Conservation (phyloP, 2,329 filamentous ascomycete genomes). For the Monosporascus cannonballus region DNA sequence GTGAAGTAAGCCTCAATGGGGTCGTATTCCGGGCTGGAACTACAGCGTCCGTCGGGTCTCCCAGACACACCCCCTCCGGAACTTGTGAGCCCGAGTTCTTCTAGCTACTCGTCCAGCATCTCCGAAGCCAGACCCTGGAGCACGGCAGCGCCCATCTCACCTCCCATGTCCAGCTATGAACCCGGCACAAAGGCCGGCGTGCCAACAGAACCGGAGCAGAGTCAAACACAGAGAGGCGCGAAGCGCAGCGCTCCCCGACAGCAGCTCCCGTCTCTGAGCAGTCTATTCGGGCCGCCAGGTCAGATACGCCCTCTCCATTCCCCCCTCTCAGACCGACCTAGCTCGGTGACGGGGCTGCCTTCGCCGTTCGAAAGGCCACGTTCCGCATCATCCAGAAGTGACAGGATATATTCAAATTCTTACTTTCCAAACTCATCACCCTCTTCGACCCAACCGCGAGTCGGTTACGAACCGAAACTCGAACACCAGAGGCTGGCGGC, state of each 20-base stretch:
- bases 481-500: constrained; percentile 35
- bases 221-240: constrained; percentile 29
- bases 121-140: constrained; percentile 42
- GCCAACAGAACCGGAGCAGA: constrained; percentile 33
- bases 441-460: constrained; percentile 38
- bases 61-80: constrained; percentile 49
- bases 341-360: constrained; percentile 31
- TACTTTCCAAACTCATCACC: constrained; percentile 39
- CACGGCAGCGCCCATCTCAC: constrained; percentile 38
- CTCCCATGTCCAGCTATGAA: constrained; percentile 55
- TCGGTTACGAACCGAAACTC: constrained; percentile 39
- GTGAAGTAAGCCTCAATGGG: constrained; percentile 41
- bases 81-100: constrained; percentile 45
- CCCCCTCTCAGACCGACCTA: constrained; percentile 40
- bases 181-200: constrained; percentile 37
- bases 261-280: constrained; percentile 51
- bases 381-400: constrained; percentile 30
- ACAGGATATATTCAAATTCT: constrained; percentile 34
- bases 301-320: constrained; percentile 38
- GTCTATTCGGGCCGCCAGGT: constrained; percentile 46
- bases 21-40: constrained; percentile 44
- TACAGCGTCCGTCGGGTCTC: constrained; percentile 42
- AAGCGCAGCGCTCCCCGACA: constrained; percentile 30
- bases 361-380: constrained; percentile 44
- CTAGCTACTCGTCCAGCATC: constrained; percentile 39